phyloP scores from a whole-genome alignment of 129 eudicot species.

The Flaveria linearis region DNA sequence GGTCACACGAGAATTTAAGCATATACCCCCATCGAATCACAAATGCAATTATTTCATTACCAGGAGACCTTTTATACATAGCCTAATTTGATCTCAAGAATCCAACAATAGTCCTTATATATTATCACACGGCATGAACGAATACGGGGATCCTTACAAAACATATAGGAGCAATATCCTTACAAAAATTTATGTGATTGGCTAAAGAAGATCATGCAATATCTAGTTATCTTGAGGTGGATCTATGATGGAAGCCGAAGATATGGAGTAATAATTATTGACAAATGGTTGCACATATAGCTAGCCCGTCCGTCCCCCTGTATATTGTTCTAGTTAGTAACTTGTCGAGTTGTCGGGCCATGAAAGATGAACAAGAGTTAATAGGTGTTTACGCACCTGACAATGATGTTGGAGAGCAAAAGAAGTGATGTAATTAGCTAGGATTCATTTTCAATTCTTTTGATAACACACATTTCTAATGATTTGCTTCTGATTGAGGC shows the following conservation, averaged over 20 bases:
- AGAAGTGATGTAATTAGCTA: not conserved
- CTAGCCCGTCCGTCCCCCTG: not conserved
- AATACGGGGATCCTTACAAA: not conserved
- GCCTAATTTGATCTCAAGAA: not conserved
- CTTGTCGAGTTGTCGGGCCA: not conserved
- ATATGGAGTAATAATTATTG: not conserved
- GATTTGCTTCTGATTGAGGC: not conserved
- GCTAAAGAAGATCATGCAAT: not conserved
- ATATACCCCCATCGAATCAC: too few species aligned
- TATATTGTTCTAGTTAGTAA: too few species aligned
- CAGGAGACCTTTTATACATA: not conserved
- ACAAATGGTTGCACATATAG: not conserved
- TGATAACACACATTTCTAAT: not conserved
- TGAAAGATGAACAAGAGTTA: not conserved
- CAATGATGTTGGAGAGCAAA: not conserved
- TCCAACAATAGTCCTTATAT: not conserved
- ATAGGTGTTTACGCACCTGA: not conserved
- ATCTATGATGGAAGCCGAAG: too few species aligned
- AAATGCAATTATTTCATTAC: too few species aligned
- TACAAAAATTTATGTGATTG: not conserved
- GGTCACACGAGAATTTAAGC: too few species aligned
- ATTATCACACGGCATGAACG: not conserved
- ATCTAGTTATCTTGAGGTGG: not conserved
- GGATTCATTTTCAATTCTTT: not conserved
- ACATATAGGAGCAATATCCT: not conserved